These are phyloP conservation scores for Leccinum longicurvipes DNA, from an alignment of 768 basidiomycete genomes.

Conservation along the genomic window DNA sequence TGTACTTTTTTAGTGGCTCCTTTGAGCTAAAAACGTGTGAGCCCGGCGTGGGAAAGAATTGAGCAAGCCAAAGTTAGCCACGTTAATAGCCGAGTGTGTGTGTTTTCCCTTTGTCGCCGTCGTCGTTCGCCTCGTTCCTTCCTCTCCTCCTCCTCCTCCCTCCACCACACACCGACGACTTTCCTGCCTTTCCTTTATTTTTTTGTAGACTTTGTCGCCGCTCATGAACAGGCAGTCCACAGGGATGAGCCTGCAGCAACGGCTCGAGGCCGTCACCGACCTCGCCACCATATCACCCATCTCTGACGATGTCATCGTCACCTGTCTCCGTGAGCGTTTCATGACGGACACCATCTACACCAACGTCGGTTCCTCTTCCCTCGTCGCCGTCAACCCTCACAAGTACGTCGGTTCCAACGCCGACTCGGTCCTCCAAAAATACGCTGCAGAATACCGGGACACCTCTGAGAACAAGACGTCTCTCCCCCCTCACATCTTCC, in stretches of 20 bases:
- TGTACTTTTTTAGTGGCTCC: background rate
- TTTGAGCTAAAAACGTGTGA: slow-evolving; percentile 6
- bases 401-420: slow-evolving; percentile 83
- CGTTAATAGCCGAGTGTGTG: slow-evolving; percentile 12
- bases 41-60: slow-evolving; percentile 21
- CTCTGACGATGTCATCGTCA: slow-evolving; percentile 82
- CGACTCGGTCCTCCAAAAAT: slow-evolving; percentile 81
- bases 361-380: slow-evolving; percentile 58
- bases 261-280: slow-evolving; percentile 70
- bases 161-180: slow-evolving; percentile 7
- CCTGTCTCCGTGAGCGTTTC: slow-evolving; percentile 83
- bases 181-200: background rate
- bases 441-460: slow-evolving; percentile 82
- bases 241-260: slow-evolving; percentile 51
- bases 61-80: slow-evolving; percentile 24
- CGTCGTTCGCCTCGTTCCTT: slow-evolving; percentile 19
- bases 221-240: slow-evolving; percentile 45
- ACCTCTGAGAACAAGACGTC: slow-evolving; percentile 57
- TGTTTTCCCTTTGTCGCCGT: slow-evolving; percentile 23
- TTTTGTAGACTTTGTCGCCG: background rate
- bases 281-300: slow-evolving; percentile 62
- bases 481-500: slow-evolving; percentile 86
- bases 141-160: slow-evolving; percentile 4
- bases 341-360: slow-evolving; percentile 84
- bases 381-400: slow-evolving; percentile 92